Percentiles rank a stretch among this genome's conserved stretches.
Evolutionary conservation across 306 rosid species (phyloP).

Genomic region (Gastrolobium villosum): DNA sequence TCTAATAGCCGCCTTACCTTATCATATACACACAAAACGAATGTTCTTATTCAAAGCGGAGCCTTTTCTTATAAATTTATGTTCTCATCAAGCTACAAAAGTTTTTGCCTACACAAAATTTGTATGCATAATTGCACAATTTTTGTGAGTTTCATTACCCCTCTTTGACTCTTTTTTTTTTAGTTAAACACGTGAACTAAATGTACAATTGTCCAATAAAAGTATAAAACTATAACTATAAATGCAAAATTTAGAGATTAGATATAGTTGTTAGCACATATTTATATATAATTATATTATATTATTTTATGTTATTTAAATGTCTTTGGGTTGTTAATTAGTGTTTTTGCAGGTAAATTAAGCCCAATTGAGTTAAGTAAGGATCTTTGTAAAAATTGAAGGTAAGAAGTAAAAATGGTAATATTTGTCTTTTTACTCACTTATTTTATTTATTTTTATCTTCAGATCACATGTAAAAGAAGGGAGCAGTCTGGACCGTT

Average conservation of each 20-base stretch:
- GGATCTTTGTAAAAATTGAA: no score
- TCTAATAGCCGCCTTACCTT: not conserved
- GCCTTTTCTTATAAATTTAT: not conserved
- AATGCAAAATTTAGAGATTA: not conserved
- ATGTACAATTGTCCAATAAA: not conserved
- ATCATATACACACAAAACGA: not conserved
- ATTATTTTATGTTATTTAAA: no score
- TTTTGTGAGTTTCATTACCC: slow-evolving; percentile 6
- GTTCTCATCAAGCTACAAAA: not conserved
- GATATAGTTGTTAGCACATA: no score
- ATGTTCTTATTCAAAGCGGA: slow-evolving; percentile 13
- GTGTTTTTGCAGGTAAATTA: no score
- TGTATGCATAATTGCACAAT: not conserved
- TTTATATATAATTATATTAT: no score
- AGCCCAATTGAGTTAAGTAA: no score
- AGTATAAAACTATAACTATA: not conserved
- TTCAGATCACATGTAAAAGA: no score
- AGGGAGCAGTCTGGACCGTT: no score
- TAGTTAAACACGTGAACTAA: slow-evolving; percentile 13
- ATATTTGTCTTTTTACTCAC: no score
- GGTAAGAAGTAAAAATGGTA: no score
- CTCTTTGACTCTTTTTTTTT: not conserved
- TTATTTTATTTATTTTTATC: no score
- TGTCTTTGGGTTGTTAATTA: no score
- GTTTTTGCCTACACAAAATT: not conserved